Conservation (phyloP, 1,139 yeast genomes). For the Suhomyces choctaworum region DNA sequence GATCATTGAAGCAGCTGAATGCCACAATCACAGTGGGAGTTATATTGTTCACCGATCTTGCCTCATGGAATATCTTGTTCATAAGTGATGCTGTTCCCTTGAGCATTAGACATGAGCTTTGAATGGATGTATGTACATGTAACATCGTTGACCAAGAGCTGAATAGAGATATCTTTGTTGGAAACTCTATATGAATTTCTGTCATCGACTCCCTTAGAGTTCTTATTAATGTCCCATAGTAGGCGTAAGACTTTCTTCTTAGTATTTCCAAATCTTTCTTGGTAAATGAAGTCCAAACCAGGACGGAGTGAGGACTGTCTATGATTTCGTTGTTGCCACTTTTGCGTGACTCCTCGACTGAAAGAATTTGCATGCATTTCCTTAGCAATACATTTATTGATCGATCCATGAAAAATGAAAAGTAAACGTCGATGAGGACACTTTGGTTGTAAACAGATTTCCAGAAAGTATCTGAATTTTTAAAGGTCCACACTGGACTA, state of each 20-base stretch:
- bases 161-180: slow-evolving; percentile 40
- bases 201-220: slow-evolving; percentile 36
- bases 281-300: slow-evolving; percentile 25
- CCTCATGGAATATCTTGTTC: slow-evolving; percentile 28
- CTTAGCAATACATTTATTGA: slow-evolving; percentile 37
- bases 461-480: slow-evolving; percentile 29
- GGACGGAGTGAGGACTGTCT: slow-evolving; percentile 9
- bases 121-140: slow-evolving; percentile 35
- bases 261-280: slow-evolving; percentile 31
- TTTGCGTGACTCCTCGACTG: slow-evolving; percentile 12
- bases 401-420: slow-evolving; percentile 40
- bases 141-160: slow-evolving; percentile 41
- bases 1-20: slow-evolving; percentile 29
- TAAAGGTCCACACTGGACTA: slow-evolving; percentile 32
- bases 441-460: slow-evolving; percentile 30
- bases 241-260: slow-evolving; percentile 35
- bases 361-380: slow-evolving; percentile 24
- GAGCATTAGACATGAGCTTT: slow-evolving; percentile 34
- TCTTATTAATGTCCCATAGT: slow-evolving; percentile 37
- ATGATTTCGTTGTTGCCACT: not conserved
- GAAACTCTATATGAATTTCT: slow-evolving; percentile 35
- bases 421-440: slow-evolving; percentile 28
- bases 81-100: slow-evolving; percentile 39
- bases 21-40: slow-evolving; percentile 29
- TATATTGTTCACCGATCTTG: slow-evolving; percentile 21